A percentile compares a stretch with the other conserved stretches of the same genome.
Conservation (phyloP, 306 rosid genomes). For the Canavalia gladiata region DNA sequence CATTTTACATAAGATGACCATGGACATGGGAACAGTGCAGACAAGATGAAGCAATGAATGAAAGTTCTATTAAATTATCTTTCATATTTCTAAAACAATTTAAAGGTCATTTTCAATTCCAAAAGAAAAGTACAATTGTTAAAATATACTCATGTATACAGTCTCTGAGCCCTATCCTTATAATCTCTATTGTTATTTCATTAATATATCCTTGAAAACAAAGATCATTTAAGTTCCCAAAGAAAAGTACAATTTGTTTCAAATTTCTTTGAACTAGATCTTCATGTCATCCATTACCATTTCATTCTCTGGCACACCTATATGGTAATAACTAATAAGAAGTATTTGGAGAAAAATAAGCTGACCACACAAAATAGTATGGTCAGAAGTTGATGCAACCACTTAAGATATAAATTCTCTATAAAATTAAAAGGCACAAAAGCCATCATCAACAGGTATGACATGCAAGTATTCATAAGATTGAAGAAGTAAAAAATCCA, state of each 20-base stretch:
- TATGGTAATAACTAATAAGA: slow-evolving; percentile 6
- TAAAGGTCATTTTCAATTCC: slow-evolving; percentile 12
- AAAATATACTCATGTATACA: slow-evolving; percentile 3
- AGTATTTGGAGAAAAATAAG: slow-evolving; percentile 7
- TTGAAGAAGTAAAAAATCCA: slow-evolving; percentile 43
- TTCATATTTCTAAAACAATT: neutral
- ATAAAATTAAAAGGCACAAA: slow-evolving; percentile 14
- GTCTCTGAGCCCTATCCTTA: neutral
- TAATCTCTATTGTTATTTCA: slow-evolving; percentile 26
- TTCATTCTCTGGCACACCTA: slow-evolving; percentile 18
- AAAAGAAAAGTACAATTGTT: neutral
- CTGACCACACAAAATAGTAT: slow-evolving; percentile 15
- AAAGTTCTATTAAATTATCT: neutral
- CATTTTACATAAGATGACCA: slow-evolving; percentile 18
- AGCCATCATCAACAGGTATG: slow-evolving; percentile 16
- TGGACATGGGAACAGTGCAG: neutral
- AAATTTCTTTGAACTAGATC: neutral
- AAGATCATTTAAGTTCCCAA: slow-evolving; percentile 10
- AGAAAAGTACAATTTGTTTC: slow-evolving; percentile 20
- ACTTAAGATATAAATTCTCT: slow-evolving; percentile 1
- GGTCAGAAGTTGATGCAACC: slow-evolving; percentile 31
- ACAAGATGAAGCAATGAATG: neutral
- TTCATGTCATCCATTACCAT: slow-evolving; percentile 27
- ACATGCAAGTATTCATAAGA: slow-evolving; percentile 27
- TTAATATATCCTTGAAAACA: slow-evolving; percentile 6